phyloP scores from a whole-genome alignment of 208 protist genomes.

The Crithidia brevicula region DNA sequence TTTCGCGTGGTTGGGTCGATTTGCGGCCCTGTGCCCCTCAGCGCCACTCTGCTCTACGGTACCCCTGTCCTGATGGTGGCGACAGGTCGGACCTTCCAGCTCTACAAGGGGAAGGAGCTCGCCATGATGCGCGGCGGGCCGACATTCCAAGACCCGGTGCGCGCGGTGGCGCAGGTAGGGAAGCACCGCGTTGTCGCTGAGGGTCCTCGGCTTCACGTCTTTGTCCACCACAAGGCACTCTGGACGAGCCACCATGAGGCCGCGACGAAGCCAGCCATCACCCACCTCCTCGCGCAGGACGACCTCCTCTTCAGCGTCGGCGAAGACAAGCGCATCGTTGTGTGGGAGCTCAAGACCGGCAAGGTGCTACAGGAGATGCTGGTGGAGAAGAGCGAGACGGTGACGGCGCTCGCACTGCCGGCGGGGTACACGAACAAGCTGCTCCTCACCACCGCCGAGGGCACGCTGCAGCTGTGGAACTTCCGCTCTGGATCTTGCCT shows the following conservation, averaged over 20 bases:
- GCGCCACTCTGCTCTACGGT: conserved; percentile 77
- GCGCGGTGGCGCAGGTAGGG: conserved; percentile 75
- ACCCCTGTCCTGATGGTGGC: conserved; percentile 82
- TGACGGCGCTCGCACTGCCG: conserved; percentile 52
- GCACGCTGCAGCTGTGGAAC: conserved; percentile 87
- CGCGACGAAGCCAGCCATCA: conserved; percentile 54
- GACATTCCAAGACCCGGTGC: conserved; percentile 56
- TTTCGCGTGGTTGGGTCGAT: conserved; percentile 88
- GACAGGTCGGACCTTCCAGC: conserved; percentile 79
- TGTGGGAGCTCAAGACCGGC: conserved; percentile 73
- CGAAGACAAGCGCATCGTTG: conserved; percentile 71
- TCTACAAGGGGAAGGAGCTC: conserved; percentile 86
- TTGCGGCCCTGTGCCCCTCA: conserved; percentile 72
- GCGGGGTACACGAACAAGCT: conserved; percentile 89
- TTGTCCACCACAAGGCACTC: conserved; percentile 83
- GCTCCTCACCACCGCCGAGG: conserved; percentile 76
- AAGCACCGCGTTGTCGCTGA: conserved; percentile 85
- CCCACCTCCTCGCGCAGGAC: conserved; percentile 70
- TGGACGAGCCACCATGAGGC: conserved; percentile 65
- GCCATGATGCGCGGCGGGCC: conserved; percentile 83
- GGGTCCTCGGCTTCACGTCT: conserved; percentile 74
- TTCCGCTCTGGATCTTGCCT: conserved; percentile 80
- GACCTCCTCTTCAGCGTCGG: conserved; percentile 84
- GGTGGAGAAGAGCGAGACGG: conserved; percentile 64
- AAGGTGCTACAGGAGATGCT: conserved; percentile 64